Base-by-base conservation (phyloP, 2,329 filamentous ascomycete genomes). In the Sclerotinia sclerotiorum region DNA sequence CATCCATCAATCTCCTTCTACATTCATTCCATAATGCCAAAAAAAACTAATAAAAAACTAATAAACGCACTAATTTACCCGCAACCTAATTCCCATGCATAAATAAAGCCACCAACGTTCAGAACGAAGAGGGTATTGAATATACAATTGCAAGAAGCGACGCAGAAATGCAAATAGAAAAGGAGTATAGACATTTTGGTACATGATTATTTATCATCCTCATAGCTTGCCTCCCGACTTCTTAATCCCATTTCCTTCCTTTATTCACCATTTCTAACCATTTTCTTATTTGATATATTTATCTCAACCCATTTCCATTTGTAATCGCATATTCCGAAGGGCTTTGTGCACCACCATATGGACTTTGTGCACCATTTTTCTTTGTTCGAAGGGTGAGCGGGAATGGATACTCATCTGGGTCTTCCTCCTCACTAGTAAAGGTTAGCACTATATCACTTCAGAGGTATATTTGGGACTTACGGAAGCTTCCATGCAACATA, bases 401-500 rank as follows among this genome's bases (percentile, higher is more conserved):
- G 81, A 90, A 91, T 48, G 87, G 85, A 76, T 90, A 90, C 73
- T 91, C 89, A 76, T 92, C 94, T 0, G 90, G 88, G 74, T 98
- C 95, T 82, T 98, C 95, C 79, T 97, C 94, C 79, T 95, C 93
- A 81, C 93, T 96, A 75, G 67, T 61, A 71, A 55, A 62, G 15
- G 48, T 76, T 71, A 76, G 73, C 11, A 15, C 49, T 21, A 3
- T 1, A 48, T 51, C 21, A 48, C 48, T 57, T 11, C 49, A n/a
- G 19, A 5, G 46, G 17, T 24, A 24, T 11, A 62, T 19, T 48
- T 44, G 48, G 11, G 68, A 93, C 94, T 90, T 86, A 98, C 91
- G 94, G 95, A 69, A 98, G 83, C 82, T 96, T 97, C 95, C 95
- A 99, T 44, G 94, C 91, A 76, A 98, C 93, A 79, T 99, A 98